Conservation (phyloP, 2,329 filamentous ascomycete species). For the Venturia aucupariae region DNA sequence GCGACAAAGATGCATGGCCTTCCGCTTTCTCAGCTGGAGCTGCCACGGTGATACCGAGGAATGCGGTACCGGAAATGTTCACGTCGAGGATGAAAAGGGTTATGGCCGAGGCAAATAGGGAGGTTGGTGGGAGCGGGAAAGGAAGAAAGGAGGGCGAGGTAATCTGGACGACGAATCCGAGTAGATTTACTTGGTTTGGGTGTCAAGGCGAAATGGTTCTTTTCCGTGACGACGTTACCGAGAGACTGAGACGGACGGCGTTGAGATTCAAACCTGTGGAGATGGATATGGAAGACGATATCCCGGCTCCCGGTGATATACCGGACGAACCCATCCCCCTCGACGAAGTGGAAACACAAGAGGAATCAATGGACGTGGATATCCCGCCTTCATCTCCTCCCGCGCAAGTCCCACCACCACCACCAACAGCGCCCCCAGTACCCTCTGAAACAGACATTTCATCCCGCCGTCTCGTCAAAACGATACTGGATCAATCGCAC, state of each 20-base stretch:
- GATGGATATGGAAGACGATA: constrained; percentile 27
- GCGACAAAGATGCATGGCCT: constrained; percentile 96
- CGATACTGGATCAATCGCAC: constrained; percentile 81
- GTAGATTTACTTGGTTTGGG: constrained; percentile 74
- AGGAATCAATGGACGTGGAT: constrained; percentile 6
- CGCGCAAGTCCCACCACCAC: not conserved
- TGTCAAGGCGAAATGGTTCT: constrained; percentile 79
- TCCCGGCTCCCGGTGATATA: constrained; percentile 17
- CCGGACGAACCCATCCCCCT: constrained; percentile 32
- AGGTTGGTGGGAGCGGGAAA: constrained; percentile 44
- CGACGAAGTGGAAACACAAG: not conserved
- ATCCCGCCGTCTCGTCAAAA: constrained; percentile 77
- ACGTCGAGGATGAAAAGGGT: constrained; percentile 75
- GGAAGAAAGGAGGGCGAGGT: constrained; percentile 56
- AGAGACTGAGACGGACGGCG: constrained; percentile 65
- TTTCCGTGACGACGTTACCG: constrained; percentile 77
- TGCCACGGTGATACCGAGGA: constrained; percentile 58
- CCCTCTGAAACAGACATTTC: constrained; percentile 27
- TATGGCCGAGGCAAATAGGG: constrained; percentile 69
- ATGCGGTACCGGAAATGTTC: constrained; percentile 75
- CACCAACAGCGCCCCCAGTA: constrained; percentile 19
- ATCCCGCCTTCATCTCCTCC: constrained; percentile 11
- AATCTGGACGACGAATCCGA: constrained; percentile 83
- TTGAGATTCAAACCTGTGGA: constrained; percentile 53
- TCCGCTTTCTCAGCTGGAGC: constrained; percentile 74